Percentiles rank a stretch among this genome's conserved stretches.
These are phyloP conservation scores for Gloeophyllum trabeum DNA, from an alignment of 768 basidiomycete species.

Conservation along the genomic window DNA sequence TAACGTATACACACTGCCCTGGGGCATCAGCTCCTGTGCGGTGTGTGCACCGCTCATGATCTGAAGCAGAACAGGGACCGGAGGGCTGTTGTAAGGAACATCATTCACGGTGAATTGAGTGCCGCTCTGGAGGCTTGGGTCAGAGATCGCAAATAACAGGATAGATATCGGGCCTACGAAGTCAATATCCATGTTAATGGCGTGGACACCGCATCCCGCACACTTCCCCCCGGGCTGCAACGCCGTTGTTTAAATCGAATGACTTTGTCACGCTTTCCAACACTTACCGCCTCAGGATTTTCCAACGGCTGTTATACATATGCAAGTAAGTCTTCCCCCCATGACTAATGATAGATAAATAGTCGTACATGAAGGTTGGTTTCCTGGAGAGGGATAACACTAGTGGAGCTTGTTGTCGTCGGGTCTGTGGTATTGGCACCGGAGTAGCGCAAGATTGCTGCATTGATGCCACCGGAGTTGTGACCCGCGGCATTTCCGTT, in stretches of 20 bases:
- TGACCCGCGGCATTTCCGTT: constrained; percentile 16
- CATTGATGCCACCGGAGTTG: constrained; percentile 19
- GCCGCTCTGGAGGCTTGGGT: not conserved
- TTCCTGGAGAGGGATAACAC: constrained; percentile 8
- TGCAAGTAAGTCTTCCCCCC: too few species aligned
- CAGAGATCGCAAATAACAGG: not conserved
- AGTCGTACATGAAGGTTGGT: constrained; percentile 10
- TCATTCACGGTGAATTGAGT: constrained; percentile 9
- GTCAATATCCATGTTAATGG: too few species aligned
- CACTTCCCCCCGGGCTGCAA: too few species aligned
- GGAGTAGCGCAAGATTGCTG: constrained; percentile 27
- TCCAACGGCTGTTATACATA: too few species aligned
- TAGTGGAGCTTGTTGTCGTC: constrained; percentile 9
- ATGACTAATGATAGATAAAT: too few species aligned
- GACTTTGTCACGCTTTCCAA: too few species aligned
- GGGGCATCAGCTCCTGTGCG: constrained; percentile 37
- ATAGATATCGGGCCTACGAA: too few species aligned
- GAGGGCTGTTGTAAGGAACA: constrained; percentile 24
- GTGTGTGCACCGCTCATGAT: constrained; percentile 41
- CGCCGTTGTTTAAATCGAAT: too few species aligned
- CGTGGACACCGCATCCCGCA: too few species aligned
- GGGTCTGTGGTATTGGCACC: constrained; percentile 22
- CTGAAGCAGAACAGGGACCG: constrained; percentile 43
- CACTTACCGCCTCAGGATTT: too few species aligned
- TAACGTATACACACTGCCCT: constrained; percentile 32